Percentiles rank a stretch among this genome's conserved stretches.
phyloP scores from a whole-genome alignment of 257 asterid genomes.

The Cynanchum wilfordii region DNA sequence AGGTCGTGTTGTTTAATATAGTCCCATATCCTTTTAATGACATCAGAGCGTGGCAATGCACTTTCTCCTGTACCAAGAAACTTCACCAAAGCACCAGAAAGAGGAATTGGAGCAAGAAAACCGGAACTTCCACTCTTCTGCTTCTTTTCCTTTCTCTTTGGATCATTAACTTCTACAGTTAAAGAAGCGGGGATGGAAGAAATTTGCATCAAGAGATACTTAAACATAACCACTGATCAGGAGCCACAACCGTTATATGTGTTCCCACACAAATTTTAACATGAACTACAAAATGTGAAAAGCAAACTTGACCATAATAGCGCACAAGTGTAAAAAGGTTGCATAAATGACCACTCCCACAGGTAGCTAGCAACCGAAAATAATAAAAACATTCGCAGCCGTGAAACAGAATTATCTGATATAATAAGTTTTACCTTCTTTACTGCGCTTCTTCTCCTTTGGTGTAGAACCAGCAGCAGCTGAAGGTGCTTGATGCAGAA shows the following conservation, averaged over 20 bases:
- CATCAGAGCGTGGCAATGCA: constrained; percentile 66
- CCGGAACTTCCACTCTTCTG: constrained; percentile 61
- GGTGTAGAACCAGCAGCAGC: constrained; percentile 32
- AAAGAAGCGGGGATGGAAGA: constrained; percentile 1
- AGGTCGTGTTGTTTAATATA: constrained; percentile 74
- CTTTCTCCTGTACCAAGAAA: constrained; percentile 88
- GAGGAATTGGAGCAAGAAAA: constrained; percentile 73
- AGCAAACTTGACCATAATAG: neutral
- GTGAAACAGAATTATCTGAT: neutral
- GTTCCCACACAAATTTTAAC: neutral
- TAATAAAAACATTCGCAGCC: constrained; percentile 6
- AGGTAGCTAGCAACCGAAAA: neutral
- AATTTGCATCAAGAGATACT: neutral
- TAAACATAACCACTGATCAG: neutral
- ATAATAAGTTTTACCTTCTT: constrained; percentile 45
- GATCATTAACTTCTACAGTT: constrained; percentile 51
- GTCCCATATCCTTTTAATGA: constrained; percentile 82
- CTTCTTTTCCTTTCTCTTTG: constrained; percentile 60
- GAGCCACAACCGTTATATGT: neutral
- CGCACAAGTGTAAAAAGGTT: neutral
- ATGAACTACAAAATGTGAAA: neutral
- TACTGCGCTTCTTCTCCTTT: constrained; percentile 51
- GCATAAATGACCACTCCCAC: neutral
- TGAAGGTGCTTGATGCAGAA: constrained; percentile 10
- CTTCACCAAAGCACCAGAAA: constrained; percentile 73